Conservation (phyloP, 345 rosid species). For the Murraya koenigii region DNA sequence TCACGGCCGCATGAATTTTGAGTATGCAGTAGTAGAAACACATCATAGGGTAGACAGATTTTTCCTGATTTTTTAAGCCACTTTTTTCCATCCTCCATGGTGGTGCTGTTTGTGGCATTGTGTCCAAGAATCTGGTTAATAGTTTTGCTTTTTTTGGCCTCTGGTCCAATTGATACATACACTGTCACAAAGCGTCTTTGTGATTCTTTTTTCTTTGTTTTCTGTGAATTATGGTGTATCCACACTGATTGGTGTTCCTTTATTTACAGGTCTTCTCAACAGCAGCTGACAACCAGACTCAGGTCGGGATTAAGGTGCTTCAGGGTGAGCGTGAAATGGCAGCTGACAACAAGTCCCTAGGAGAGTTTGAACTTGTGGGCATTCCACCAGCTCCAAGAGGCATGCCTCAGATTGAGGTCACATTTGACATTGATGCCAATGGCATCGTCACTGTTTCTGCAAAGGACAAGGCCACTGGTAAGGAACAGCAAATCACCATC, state of each 20-base stretch:
- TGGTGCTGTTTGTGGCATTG: no score
- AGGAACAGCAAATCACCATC: constrained; percentile 86
- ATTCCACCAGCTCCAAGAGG: constrained; percentile 89
- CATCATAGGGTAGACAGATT: background rate
- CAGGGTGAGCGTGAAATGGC: constrained; percentile 97
- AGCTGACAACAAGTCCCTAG: constrained; percentile 71
- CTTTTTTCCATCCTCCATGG: background rate
- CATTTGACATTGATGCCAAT: constrained; percentile 91
- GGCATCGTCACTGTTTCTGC: constrained; percentile 92
- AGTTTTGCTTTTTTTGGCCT: background rate
- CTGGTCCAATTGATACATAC: background rate
- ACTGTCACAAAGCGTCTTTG: background rate
- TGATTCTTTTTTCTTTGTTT: background rate
- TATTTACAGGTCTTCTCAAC: constrained; percentile 72
- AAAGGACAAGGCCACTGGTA: constrained; percentile 74
- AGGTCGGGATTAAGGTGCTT: constrained; percentile 81
- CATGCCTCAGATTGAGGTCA: constrained; percentile 82
- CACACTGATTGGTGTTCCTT: background rate
- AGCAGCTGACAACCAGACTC: constrained; percentile 87
- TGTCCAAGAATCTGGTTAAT: background rate
- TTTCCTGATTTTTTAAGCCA: background rate
- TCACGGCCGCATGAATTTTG: background rate
- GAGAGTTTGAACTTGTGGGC: constrained; percentile 85
- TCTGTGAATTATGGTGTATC: background rate
- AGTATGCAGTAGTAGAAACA: background rate